A percentile compares a stretch with the other conserved stretches of the same genome.
phyloP scores from a whole-genome alignment of 352 stramenopile genomes.

The Phytophthora uliginosa region DNA sequence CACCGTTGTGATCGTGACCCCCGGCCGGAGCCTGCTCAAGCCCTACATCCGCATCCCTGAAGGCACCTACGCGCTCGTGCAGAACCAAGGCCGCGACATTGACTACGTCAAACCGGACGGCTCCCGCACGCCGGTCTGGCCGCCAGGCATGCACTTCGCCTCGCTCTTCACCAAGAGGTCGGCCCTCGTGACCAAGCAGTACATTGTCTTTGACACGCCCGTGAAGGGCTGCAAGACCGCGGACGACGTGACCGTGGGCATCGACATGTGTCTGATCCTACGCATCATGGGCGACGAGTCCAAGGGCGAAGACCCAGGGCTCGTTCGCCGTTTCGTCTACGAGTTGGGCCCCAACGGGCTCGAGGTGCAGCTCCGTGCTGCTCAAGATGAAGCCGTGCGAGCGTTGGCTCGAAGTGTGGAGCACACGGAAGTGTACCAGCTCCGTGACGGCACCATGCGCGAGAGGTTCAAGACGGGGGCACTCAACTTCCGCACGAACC shows the following conservation, averaged over 20 bases:
- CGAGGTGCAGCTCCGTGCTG: slow-evolving; percentile 85
- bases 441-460: slow-evolving; percentile 80
- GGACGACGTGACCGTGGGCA: slow-evolving; percentile 89
- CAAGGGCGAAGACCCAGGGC: slow-evolving; percentile 84
- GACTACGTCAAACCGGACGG: slow-evolving; percentile 61
- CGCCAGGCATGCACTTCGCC: slow-evolving; percentile 79
- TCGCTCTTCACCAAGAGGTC: slow-evolving; percentile 81
- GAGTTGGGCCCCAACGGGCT: slow-evolving; percentile 87
- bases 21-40: slow-evolving; percentile 62
- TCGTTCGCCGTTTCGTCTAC: slow-evolving; percentile 92
- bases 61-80: slow-evolving; percentile 91
- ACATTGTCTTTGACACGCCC: slow-evolving; percentile 89
- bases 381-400: slow-evolving; percentile 86
- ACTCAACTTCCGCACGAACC: slow-evolving; percentile 30
- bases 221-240: slow-evolving; percentile 92
- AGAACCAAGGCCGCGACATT: slow-evolving; percentile 84
- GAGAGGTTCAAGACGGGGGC: slow-evolving; percentile 72
- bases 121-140: slow-evolving; percentile 71
- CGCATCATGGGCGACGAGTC: slow-evolving; percentile 90
- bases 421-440: slow-evolving; percentile 91
- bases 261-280: slow-evolving; percentile 91
- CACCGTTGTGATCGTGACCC: slow-evolving; percentile 86
- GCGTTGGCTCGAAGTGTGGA: slow-evolving; percentile 85
- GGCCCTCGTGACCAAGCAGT: slow-evolving; percentile 90
- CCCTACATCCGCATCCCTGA: slow-evolving; percentile 91